These are phyloP conservation scores for Pythium angustatum DNA, from an alignment of 352 stramenopile species.

Conservation along the genomic window DNA sequence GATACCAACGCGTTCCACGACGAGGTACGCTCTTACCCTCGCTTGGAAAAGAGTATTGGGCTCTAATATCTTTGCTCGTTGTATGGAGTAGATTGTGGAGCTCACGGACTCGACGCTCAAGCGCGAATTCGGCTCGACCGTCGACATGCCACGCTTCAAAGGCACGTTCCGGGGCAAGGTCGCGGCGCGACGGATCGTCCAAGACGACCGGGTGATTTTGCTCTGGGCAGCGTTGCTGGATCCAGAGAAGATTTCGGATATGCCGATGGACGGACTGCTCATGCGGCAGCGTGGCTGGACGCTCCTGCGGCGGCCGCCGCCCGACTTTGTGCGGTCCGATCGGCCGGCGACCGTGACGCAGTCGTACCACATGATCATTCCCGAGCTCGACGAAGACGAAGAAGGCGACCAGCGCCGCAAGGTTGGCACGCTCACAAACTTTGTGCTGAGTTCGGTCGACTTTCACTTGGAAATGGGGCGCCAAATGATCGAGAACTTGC, in stretches of 20 bases:
- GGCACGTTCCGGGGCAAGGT: conserved; percentile 39
- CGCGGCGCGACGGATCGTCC: conserved; percentile 34
- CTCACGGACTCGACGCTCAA: conserved; percentile 5
- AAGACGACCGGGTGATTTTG: conserved; percentile 45
- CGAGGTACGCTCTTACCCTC: too few species aligned
- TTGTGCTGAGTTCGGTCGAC: conserved; percentile 26
- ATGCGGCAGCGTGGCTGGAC: conserved; percentile 49
- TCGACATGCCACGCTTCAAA: conserved; percentile 12
- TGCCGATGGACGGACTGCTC: conserved; percentile 40
- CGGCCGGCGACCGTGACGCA: conserved; percentile 22
- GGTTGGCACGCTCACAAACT: conserved; percentile 27
- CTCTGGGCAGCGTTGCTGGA: conserved; percentile 43
- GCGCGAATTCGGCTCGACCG: conserved; percentile 9
- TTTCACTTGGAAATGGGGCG: conserved; percentile 26
- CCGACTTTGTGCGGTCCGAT: not conserved
- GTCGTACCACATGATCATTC: conserved; percentile 29
- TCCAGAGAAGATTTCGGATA: conserved; percentile 43
- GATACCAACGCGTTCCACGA: conserved; percentile 14
- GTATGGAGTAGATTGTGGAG: conserved; percentile 10
- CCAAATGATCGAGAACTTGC: conserved; percentile 31
- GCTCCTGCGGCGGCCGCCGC: conserved; percentile 6
- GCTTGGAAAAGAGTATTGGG: too few species aligned
- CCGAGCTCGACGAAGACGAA: conserved; percentile 20
- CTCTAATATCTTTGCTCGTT: too few species aligned
- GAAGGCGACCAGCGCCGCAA: conserved; percentile 17